phyloP scores from a whole-genome alignment of 768 basidiomycete species.

The Boletus edulis region DNA sequence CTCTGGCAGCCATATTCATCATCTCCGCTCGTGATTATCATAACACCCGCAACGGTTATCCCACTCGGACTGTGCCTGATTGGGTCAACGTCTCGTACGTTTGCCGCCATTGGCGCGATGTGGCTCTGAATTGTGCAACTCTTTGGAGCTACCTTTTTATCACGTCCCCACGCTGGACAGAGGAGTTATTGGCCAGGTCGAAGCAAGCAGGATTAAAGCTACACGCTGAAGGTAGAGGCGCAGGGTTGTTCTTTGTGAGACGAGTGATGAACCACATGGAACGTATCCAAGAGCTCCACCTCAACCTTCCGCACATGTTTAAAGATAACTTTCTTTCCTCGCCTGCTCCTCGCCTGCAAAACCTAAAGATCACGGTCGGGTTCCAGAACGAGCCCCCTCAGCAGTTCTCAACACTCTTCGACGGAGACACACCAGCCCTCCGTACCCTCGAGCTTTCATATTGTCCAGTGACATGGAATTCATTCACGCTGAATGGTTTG shows the following conservation, averaged over 20 bases:
- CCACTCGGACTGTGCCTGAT: background rate
- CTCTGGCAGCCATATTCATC: conserved; percentile 13
- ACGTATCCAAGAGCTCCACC: background rate
- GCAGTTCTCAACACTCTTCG: background rate
- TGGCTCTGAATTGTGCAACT: conserved; percentile 38
- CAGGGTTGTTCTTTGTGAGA: background rate
- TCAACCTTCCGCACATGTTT: background rate
- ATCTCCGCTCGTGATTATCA: background rate
- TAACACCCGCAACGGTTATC: too few relatives aligned
- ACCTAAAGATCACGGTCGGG: background rate
- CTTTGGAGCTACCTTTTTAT: conserved; percentile 39
- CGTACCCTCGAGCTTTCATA: background rate
- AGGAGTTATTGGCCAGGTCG: conserved; percentile 42
- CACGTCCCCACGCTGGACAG: conserved; percentile 32
- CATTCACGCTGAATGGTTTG: conserved; percentile 20
- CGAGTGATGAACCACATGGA: background rate
- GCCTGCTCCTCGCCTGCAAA: background rate
- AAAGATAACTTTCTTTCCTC: background rate
- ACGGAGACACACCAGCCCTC: background rate
- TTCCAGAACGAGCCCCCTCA: too few relatives aligned
- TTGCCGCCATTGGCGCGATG: conserved; percentile 38
- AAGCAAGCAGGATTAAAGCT: conserved; percentile 32
- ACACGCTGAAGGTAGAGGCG: background rate
- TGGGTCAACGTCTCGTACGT: conserved; percentile 14
- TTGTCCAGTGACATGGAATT: background rate